Percentiles rank a stretch among this genome's conserved stretches.
These are phyloP conservation scores for Rutstroemia sydowiana DNA, from an alignment of 2,329 filamentous ascomycete genomes.

Conservation along the genomic window DNA sequence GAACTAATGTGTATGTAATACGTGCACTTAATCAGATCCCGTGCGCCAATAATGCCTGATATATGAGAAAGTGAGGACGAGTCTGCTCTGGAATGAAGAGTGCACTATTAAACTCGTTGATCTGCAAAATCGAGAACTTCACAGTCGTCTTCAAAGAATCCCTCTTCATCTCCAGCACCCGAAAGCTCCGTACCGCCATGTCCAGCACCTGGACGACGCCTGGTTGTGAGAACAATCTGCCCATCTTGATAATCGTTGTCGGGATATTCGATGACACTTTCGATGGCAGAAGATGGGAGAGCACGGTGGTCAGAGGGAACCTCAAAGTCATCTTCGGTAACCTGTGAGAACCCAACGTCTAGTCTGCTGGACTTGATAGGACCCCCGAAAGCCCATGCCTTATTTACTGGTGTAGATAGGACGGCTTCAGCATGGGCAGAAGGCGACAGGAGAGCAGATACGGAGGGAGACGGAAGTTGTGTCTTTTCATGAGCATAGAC, in stretches of 20 bases:
- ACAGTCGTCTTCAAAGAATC: conserved; percentile 89
- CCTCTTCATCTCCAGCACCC: conserved; percentile 54
- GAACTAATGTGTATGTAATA: not conserved
- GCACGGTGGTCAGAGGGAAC: conserved; percentile 44
- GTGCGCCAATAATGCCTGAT: not conserved
- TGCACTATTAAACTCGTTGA: conserved; percentile 47
- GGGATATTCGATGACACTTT: conserved; percentile 47
- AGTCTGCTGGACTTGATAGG: conserved; percentile 43
- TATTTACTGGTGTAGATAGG: conserved; percentile 7
- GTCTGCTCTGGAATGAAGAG: not conserved
- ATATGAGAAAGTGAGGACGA: not conserved
- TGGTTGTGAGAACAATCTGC: conserved; percentile 76
- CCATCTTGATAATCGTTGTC: conserved; percentile 38
- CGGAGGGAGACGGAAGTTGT: conserved; percentile 18
- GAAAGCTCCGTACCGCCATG: conserved; percentile 30
- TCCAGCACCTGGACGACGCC: conserved; percentile 54
- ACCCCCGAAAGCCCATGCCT: conserved; percentile 54
- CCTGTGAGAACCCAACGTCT: conserved; percentile 41
- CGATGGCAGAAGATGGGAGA: conserved; percentile 56
- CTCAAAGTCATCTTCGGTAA: conserved; percentile 47
- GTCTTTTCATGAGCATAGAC: conserved; percentile 41
- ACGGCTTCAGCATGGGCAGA: conserved; percentile 15
- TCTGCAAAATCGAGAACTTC: conserved; percentile 85
- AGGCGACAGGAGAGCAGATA: conserved; percentile 23
- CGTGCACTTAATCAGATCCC: not conserved